These are phyloP conservation scores for Peniophora sp. DNA, from an alignment of 1,284 basidiomycete species.

Conservation along the genomic window DNA sequence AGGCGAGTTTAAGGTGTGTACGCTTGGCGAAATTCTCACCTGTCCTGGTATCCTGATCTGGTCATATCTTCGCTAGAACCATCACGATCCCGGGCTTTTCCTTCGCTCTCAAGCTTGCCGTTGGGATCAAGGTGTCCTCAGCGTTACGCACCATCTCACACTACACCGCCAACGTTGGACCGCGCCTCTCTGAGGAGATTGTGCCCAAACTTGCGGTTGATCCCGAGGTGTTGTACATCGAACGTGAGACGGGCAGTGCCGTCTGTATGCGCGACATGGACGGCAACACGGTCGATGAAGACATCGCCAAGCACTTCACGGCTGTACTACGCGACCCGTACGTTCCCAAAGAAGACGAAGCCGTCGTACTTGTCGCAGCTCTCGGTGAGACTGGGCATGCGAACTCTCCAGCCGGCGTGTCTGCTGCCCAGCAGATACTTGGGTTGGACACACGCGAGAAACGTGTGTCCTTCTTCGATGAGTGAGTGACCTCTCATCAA, in stretches of 20 bases:
- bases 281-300: conserved; percentile 25
- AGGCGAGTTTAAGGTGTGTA: conserved; percentile 41
- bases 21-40: not conserved
- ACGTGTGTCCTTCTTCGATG: conserved; percentile 33
- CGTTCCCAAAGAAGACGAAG: conserved; percentile 27
- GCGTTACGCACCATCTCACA: conserved; percentile 46
- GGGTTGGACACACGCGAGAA: conserved; percentile 35
- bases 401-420: conserved; percentile 27
- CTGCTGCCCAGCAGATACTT: conserved; percentile 35
- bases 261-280: conserved; percentile 21
- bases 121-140: conserved; percentile 46
- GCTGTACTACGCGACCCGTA: conserved; percentile 36
- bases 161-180: conserved; percentile 44
- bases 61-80: conserved; percentile 23
- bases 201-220: conserved; percentile 37
- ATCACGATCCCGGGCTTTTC: conserved; percentile 33
- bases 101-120: conserved; percentile 36
- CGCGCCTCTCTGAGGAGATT: conserved; percentile 39
- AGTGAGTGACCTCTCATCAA: conserved; percentile 18
- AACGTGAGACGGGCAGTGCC: conserved; percentile 37
- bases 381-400: conserved; percentile 38
- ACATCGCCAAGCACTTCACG: conserved; percentile 40
- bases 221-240: conserved; percentile 29
- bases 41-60: not conserved
- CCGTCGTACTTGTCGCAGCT: conserved; percentile 37